These are phyloP conservation scores for Oryza longistaminata DNA, from an alignment of 176 grass and related monocot species.

Conservation along the genomic window DNA sequence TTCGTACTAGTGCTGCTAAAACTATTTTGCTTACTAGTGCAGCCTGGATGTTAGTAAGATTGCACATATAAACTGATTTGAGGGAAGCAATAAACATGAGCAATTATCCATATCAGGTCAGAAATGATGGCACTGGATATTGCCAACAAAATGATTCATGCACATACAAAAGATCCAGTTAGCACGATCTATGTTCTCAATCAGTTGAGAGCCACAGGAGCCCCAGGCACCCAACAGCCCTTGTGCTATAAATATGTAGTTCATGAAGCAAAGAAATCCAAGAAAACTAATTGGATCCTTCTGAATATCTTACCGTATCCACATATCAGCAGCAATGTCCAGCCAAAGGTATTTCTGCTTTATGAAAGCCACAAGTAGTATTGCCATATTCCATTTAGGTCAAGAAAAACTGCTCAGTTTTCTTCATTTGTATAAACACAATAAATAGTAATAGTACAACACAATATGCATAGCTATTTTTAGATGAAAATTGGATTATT, in stretches of 20 bases:
- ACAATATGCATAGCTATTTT: background rate
- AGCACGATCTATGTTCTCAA: background rate
- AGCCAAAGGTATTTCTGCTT: background rate
- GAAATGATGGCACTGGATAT: background rate
- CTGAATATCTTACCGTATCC: background rate
- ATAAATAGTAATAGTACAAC: background rate
- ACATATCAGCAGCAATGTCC: background rate
- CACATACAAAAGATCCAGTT: background rate
- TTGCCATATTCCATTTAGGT: background rate
- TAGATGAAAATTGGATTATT: background rate
- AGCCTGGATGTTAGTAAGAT: background rate
- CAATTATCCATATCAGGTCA: background rate
- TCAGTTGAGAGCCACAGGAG: background rate
- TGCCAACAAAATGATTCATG: constrained; percentile 8
- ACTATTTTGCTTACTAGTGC: background rate
- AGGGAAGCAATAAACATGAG: background rate
- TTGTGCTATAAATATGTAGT: background rate
- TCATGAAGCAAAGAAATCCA: background rate
- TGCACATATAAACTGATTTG: background rate
- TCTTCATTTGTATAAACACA: background rate
- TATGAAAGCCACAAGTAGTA: constrained; percentile 3
- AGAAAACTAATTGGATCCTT: background rate
- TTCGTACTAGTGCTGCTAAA: background rate
- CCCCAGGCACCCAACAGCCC: background rate
- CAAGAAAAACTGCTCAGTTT: background rate